Conservation (phyloP, 2,329 filamentous ascomycete genomes). For the Colletotrichum acutatum region DNA sequence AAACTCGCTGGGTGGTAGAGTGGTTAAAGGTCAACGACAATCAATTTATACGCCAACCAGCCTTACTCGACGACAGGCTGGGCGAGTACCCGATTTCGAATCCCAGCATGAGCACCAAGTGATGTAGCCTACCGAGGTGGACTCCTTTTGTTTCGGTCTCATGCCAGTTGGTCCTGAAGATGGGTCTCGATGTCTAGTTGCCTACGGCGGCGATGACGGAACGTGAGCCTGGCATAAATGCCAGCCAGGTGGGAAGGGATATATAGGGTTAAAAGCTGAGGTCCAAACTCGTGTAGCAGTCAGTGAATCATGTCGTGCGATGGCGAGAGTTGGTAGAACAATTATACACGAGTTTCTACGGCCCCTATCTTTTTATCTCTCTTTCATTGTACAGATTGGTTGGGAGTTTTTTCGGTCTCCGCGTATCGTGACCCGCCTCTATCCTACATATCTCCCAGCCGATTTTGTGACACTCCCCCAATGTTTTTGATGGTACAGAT, state of each 20-base stretch:
- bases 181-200: too few species aligned
- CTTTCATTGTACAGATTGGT: conserved; percentile 28
- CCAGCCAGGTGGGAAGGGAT: too few species aligned
- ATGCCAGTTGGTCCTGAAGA: too few species aligned
- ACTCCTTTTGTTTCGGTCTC: too few species aligned
- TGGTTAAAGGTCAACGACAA: too few species aligned
- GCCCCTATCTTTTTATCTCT: conserved; percentile 1
- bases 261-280: background rate
- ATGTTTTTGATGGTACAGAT: conserved; percentile 21
- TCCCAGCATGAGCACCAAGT: too few species aligned
- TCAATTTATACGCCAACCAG: too few species aligned
- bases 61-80: too few species aligned
- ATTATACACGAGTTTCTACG: conserved; percentile 20
- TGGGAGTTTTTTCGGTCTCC: conserved; percentile 1
- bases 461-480: background rate
- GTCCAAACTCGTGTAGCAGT: background rate
- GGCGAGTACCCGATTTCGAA: too few species aligned
- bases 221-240: rapidly evolving
- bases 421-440: conserved; percentile 8
- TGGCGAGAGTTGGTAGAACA: background rate
- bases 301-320: background rate
- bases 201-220: too few species aligned
- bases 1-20: too few species aligned
- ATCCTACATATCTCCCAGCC: conserved; percentile 21
- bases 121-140: too few species aligned